These are phyloP conservation scores for Rhodofomes roseus DNA, from an alignment of 1,284 basidiomycete species.

Conservation along the genomic window DNA sequence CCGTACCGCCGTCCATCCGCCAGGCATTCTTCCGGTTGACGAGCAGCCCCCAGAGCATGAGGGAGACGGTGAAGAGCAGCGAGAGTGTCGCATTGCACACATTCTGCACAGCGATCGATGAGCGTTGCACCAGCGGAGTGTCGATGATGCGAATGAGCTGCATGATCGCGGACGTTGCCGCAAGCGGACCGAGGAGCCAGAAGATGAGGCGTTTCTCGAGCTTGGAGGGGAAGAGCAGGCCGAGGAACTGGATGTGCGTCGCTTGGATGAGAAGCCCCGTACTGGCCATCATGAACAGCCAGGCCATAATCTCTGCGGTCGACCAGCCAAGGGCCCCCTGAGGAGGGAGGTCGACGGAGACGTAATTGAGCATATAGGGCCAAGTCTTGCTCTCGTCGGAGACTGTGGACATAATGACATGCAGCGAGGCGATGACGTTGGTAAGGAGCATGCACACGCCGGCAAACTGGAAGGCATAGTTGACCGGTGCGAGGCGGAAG, in stretches of 20 bases:
- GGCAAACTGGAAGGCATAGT: constrained; percentile 86
- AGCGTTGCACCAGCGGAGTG: constrained; percentile 41
- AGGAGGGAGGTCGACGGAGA: constrained; percentile 80
- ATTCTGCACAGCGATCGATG: constrained; percentile 84
- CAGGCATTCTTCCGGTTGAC: constrained; percentile 92
- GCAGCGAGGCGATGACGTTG: constrained; percentile 73
- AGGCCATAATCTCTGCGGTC: constrained; percentile 67
- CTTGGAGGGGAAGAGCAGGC: constrained; percentile 91
- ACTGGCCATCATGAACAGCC: constrained; percentile 86
- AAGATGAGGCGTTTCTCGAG: constrained; percentile 90
- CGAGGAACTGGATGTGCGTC: constrained; percentile 97
- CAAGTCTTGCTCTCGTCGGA: constrained; percentile 67
- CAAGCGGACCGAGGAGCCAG: constrained; percentile 85
- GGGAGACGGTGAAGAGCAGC: constrained; percentile 86
- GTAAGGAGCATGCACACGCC: constrained; percentile 80
- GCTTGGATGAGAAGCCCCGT: constrained; percentile 87
- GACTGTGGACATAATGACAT: constrained; percentile 66
- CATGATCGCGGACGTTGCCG: constrained; percentile 81
- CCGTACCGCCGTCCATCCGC: constrained; percentile 94
- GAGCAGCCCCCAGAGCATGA: constrained; percentile 91
- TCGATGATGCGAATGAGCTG: constrained; percentile 75
- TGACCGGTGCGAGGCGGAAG: constrained; percentile 88
- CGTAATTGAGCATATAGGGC: constrained; percentile 95
- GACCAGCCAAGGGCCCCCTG: constrained; percentile 54
- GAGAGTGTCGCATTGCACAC: constrained; percentile 95